Conservation (phyloP, 2,329 filamentous ascomycete genomes). For the Mariannaea sp. region DNA sequence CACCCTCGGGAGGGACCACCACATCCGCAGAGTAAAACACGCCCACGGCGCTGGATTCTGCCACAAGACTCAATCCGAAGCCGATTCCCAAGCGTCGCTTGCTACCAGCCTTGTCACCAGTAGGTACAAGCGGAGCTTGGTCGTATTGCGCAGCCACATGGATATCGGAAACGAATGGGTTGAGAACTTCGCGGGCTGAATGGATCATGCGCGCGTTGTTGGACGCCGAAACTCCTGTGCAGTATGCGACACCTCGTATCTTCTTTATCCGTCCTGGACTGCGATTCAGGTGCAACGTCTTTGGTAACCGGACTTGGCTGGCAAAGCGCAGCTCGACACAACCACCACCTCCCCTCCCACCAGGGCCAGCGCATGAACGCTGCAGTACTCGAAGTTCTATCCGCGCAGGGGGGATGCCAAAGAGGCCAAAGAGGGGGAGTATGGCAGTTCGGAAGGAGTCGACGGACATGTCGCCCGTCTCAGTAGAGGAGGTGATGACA, state of each 20-base stretch:
- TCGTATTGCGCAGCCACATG: constrained; percentile 86
- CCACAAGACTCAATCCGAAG: constrained; percentile 88
- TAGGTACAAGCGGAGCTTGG: constrained; percentile 60
- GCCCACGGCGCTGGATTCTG: constrained; percentile 82
- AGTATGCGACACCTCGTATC: constrained; percentile 91
- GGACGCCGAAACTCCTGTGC: constrained; percentile 85
- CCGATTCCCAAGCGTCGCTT: constrained; percentile 80
- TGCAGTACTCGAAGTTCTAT: constrained; percentile 85
- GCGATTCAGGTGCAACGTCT: constrained; percentile 86
- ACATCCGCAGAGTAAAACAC: constrained; percentile 89
- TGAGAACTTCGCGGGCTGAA: constrained; percentile 82
- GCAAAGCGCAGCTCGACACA: constrained; percentile 93
- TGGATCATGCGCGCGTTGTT: constrained; percentile 98
- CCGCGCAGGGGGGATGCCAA: constrained; percentile 78
- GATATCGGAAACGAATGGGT: constrained; percentile 83
- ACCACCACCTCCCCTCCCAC: constrained; percentile 81
- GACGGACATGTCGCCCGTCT: constrained; percentile 83
- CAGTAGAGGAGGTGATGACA: constrained; percentile 87
- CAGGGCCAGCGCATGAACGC: constrained; percentile 76
- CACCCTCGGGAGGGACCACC: constrained; percentile 74
- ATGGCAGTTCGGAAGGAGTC: constrained; percentile 94
- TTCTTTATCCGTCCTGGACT: constrained; percentile 84
- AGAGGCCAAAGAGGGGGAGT: constrained; percentile 85
- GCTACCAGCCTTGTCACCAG: constrained; percentile 58
- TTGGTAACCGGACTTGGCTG: constrained; percentile 89